These are phyloP conservation scores for Olyra latifolia DNA, from an alignment of 176 grass and related monocot species.

Conservation along the genomic window DNA sequence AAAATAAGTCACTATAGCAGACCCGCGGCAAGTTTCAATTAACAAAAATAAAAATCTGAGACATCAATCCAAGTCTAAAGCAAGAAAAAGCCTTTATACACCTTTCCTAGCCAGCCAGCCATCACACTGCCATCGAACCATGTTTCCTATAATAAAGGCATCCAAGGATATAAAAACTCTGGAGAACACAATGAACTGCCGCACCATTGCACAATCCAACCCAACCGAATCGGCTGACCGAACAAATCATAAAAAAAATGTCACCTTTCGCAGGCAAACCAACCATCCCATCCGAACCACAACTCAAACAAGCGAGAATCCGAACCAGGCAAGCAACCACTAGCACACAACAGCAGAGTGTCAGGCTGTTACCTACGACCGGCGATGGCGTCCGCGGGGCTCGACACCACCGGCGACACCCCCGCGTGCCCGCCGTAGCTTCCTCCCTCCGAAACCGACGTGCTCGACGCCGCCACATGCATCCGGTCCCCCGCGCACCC, in stretches of 20 bases:
- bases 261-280: background rate
- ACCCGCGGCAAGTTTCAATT: background rate
- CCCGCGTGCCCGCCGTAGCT: constrained; percentile 23
- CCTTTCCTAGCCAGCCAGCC: background rate
- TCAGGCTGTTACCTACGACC: constrained; percentile 43
- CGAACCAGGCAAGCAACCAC: background rate
- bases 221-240: background rate
- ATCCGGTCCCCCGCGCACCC: constrained; percentile 47
- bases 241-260: background rate
- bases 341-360: background rate
- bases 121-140: background rate
- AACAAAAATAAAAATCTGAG: background rate
- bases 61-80: too few relatives aligned
- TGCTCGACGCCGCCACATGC: constrained; percentile 41
- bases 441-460: constrained; percentile 42
- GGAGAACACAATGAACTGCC: background rate
- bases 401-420: constrained; percentile 50
- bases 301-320: background rate
- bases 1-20: background rate
- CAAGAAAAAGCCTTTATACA: too few relatives aligned
- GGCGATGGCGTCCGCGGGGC: constrained; percentile 44
- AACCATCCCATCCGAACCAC: background rate
- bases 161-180: background rate
- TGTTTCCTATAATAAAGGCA: constrained; percentile 4
- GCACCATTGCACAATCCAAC: background rate